These are phyloP conservation scores for Funneliformis mosseae DNA, from an alignment of 192 early-diverging fungal genomes.

Conservation along the genomic window DNA sequence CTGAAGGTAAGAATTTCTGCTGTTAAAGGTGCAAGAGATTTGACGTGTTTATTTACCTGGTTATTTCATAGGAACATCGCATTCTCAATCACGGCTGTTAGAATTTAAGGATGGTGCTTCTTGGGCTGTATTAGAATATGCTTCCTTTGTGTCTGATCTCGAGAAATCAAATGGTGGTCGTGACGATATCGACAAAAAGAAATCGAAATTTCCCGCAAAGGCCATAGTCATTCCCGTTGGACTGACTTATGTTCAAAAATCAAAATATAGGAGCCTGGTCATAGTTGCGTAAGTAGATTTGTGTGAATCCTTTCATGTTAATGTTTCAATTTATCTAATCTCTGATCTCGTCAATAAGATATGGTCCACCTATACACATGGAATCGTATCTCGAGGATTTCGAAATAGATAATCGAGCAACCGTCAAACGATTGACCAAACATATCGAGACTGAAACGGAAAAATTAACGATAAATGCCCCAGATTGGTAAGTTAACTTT, in stretches of 20 bases:
- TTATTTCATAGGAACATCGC: slow-evolving; percentile 33
- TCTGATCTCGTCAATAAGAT: slow-evolving; percentile 35
- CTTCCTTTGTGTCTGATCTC: slow-evolving; percentile 37
- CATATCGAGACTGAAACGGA: slow-evolving; percentile 44
- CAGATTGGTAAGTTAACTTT: slow-evolving; percentile 44
- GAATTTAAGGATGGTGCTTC: slow-evolving; percentile 52
- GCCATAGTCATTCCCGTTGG: slow-evolving; percentile 47
- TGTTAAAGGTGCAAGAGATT: no score
- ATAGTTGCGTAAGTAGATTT: slow-evolving; percentile 44
- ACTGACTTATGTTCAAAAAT: slow-evolving; percentile 53
- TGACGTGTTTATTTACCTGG: no score
- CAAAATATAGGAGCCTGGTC: slow-evolving; percentile 48
- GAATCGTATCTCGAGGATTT: slow-evolving; percentile 45
- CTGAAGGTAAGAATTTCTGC: slow-evolving; percentile 41
- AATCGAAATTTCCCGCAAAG: background rate
- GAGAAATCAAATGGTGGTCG: background rate
- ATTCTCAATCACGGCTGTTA: slow-evolving; percentile 42
- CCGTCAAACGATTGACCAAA: slow-evolving; percentile 48
- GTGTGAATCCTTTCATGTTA: background rate
- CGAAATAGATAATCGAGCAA: slow-evolving; percentile 38
- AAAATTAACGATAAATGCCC: slow-evolving; percentile 54
- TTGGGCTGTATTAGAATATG: slow-evolving; percentile 58
- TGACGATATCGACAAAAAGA: slow-evolving; percentile 11
- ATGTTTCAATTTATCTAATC: background rate
- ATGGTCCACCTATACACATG: slow-evolving; percentile 48